phyloP scores from a whole-genome alignment of 78 protist species.

The Kipferlia bialata region DNA sequence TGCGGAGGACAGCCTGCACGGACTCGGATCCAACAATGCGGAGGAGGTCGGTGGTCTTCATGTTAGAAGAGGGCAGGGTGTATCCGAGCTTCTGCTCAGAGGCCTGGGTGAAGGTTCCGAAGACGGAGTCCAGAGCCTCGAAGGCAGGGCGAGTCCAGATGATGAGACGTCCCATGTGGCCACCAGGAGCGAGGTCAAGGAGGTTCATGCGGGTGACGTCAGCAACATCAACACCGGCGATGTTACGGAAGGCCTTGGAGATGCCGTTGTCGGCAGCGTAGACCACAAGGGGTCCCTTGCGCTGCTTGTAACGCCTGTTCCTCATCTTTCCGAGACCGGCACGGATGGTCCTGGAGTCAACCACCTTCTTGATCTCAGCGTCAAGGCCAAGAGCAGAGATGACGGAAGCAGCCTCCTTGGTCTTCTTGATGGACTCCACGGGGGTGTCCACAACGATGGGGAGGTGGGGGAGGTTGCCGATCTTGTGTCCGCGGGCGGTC shows the following conservation, averaged over 20 bases:
- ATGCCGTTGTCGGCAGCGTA: slow-evolving; percentile 64
- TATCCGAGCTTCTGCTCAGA: slow-evolving; percentile 65
- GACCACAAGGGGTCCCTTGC: slow-evolving; percentile 93
- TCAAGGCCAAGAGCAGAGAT: slow-evolving; percentile 65
- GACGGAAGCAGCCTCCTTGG: slow-evolving; percentile 74
- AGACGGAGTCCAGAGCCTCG: slow-evolving; percentile 67
- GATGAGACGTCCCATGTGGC: slow-evolving; percentile 97
- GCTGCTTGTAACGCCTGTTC: slow-evolving; percentile 79
- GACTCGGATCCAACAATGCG: slow-evolving; percentile 87
- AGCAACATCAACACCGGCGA: slow-evolving; percentile 90
- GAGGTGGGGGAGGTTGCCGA: slow-evolving; percentile 68
- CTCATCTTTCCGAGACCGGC: slow-evolving; percentile 93
- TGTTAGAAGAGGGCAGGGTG: slow-evolving; percentile 67
- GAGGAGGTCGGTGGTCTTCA: slow-evolving; percentile 79
- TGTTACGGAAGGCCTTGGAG: slow-evolving; percentile 76
- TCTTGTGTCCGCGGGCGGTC: slow-evolving; percentile 94
- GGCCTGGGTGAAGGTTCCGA: no score
- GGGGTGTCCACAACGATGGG: slow-evolving; percentile 82
- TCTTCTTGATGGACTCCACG: slow-evolving; percentile 62
- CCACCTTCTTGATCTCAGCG: slow-evolving; percentile 70
- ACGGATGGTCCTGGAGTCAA: slow-evolving; percentile 56
- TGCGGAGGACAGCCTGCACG: slow-evolving; percentile 62
- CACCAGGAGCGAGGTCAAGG: slow-evolving; percentile 98
- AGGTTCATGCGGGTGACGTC: slow-evolving; percentile 81
- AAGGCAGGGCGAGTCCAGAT: slow-evolving; percentile 97